Evolutionary conservation across 2,329 filamentous ascomycete species (phyloP).

Genomic region (Xylariaceae sp.): DNA sequence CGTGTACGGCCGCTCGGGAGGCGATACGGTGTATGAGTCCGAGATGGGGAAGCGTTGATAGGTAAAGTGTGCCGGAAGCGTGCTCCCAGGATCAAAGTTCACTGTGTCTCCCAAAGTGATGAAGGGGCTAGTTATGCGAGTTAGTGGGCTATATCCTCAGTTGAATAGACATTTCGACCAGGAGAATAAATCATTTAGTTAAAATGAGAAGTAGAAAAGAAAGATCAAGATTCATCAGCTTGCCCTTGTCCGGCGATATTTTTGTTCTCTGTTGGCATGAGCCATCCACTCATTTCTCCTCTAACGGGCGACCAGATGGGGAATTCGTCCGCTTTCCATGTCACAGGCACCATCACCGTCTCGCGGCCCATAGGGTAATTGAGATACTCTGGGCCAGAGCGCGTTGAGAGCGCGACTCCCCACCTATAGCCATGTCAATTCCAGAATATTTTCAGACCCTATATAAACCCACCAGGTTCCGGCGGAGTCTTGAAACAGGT

Average conservation of each 20-base stretch:
- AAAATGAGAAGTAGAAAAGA: too few relatives aligned
- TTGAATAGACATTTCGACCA: too few relatives aligned
- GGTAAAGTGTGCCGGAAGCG: conserved; percentile 59
- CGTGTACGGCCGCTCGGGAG: conserved; percentile 47
- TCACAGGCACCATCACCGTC: conserved; percentile 48
- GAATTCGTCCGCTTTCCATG: conserved; percentile 44
- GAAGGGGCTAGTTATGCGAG: conserved; percentile 47
- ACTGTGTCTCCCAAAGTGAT: conserved; percentile 51
- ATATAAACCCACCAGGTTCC: conserved; percentile 44
- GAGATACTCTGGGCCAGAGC: conserved; percentile 46
- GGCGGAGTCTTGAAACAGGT: conserved; percentile 57
- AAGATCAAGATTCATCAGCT: conserved; percentile 1
- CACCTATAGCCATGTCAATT: conserved; percentile 39
- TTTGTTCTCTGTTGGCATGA: conserved; percentile 23
- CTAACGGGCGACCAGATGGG: conserved; percentile 44
- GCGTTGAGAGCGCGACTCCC: conserved; percentile 49
- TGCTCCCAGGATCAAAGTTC: conserved; percentile 51
- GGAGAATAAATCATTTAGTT: too few relatives aligned
- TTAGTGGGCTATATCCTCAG: too few relatives aligned
- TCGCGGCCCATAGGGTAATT: conserved; percentile 53
- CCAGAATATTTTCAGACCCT: neutral
- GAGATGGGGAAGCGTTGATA: conserved; percentile 60
- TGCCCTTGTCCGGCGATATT: conserved; percentile 37
- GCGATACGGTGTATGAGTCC: conserved; percentile 53
- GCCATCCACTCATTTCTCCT: conserved; percentile 45